A percentile compares a stretch with the other conserved stretches of the same genome.
phyloP scores from a whole-genome alignment of 192 early-diverging fungal species.

The Podila horticola region DNA sequence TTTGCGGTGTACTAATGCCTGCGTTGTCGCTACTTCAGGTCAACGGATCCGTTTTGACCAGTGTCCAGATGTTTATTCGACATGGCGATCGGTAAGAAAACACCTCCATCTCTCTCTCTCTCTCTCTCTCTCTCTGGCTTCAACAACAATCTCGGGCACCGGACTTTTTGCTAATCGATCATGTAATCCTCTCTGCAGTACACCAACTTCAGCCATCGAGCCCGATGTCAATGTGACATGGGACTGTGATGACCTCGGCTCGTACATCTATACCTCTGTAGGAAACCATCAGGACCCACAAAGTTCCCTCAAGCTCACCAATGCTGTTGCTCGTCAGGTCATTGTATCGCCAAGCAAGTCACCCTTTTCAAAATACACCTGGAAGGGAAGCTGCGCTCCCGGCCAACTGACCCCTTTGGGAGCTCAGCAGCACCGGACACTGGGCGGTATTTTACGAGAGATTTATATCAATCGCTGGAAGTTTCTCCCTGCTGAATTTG shows the following conservation, averaged over 20 bases:
- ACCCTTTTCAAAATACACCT: constrained; percentile 9
- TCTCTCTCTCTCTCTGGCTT: too few relatives aligned
- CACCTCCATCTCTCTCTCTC: too few relatives aligned
- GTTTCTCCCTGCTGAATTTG: constrained; percentile 6
- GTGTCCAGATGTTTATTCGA: constrained; percentile 25
- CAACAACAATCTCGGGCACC: too few relatives aligned
- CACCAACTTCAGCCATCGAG: neutral
- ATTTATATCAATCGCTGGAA: constrained; percentile 22
- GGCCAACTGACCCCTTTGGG: constrained; percentile 28
- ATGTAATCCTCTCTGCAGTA: neutral
- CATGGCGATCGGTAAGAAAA: constrained; percentile 23
- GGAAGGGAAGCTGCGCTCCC: constrained; percentile 18
- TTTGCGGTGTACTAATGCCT: too few relatives aligned
- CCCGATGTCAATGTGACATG: neutral
- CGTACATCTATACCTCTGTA: neutral
- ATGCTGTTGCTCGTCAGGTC: neutral
- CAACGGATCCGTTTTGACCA: constrained; percentile 3
- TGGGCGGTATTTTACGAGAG: constrained; percentile 9
- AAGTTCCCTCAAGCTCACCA: neutral
- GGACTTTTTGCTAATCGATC: too few relatives aligned
- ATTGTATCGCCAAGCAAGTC: constrained; percentile 1
- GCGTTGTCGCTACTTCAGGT: neutral
- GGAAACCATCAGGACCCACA: neutral
- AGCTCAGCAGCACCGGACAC: constrained; percentile 8
- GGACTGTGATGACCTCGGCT: neutral